phyloP scores from a whole-genome alignment of 2,329 filamentous ascomycete species.

The Claviceps humidiphila region DNA sequence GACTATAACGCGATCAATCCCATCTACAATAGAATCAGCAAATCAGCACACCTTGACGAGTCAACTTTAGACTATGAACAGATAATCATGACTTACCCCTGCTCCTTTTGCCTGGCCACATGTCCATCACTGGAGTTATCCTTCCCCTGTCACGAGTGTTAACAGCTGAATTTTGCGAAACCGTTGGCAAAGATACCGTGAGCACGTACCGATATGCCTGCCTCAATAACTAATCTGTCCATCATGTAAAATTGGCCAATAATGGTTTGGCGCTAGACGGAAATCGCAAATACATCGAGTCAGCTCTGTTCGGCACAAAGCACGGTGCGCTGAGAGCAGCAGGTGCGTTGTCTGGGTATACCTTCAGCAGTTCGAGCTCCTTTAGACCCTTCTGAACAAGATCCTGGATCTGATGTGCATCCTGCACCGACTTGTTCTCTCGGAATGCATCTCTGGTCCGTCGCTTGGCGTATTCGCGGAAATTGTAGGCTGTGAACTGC shows the following conservation, averaged over 20 bases:
- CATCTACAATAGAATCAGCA: constrained; percentile 5
- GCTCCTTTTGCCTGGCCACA: constrained; percentile 65
- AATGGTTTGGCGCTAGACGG: constrained; percentile 70
- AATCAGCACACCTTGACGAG: background rate
- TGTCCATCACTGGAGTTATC: constrained; percentile 52
- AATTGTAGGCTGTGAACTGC: constrained; percentile 92
- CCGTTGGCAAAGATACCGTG: background rate
- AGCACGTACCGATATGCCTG: constrained; percentile 54
- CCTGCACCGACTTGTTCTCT: constrained; percentile 60
- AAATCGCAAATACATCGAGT: background rate
- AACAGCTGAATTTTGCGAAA: background rate
- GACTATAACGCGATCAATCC: constrained; percentile 1
- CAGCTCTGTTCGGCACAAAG: constrained; percentile 7
- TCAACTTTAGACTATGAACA: too few relatives aligned
- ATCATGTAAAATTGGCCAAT: constrained; percentile 92
- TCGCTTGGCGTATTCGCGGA: constrained; percentile 89
- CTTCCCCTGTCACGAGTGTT: constrained; percentile 41
- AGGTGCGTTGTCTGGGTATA: constrained; percentile 25
- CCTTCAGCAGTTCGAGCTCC: constrained; percentile 84
- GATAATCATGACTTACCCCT: constrained; percentile 42
- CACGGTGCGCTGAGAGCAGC: background rate
- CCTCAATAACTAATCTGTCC: constrained; percentile 84
- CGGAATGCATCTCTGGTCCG: constrained; percentile 84
- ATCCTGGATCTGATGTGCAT: constrained; percentile 70
- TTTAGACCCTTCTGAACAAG: constrained; percentile 78